Conservation (phyloP, 2,329 filamentous ascomycete genomes). For the Neofusicoccum laricinum region DNA sequence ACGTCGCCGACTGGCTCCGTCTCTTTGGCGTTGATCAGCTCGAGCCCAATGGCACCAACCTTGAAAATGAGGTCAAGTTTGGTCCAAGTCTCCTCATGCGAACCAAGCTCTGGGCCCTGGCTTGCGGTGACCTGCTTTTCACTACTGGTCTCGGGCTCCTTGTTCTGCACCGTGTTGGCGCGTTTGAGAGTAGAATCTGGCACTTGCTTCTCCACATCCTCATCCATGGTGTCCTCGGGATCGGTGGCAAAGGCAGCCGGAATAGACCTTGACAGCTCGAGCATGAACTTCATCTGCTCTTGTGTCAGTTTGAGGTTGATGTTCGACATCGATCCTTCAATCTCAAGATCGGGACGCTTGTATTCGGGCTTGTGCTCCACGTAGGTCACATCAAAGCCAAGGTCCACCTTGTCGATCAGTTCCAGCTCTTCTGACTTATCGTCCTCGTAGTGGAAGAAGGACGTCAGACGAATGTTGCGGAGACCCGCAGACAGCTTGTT, state of each 20-base stretch:
- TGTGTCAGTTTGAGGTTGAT: slow-evolving; percentile 88
- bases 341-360: slow-evolving; percentile 84
- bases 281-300: slow-evolving; percentile 82
- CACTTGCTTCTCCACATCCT: slow-evolving; percentile 73
- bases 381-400: slow-evolving; percentile 89
- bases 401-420: slow-evolving; percentile 94
- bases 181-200: slow-evolving; percentile 54
- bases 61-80: slow-evolving; percentile 91
- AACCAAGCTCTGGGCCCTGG: slow-evolving; percentile 64
- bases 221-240: slow-evolving; percentile 62
- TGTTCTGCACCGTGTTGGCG: slow-evolving; percentile 45
- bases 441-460: slow-evolving; percentile 76
- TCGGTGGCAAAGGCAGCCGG: slow-evolving; percentile 83
- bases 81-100: slow-evolving; percentile 74
- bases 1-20: slow-evolving; percentile 75
- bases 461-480: slow-evolving; percentile 86
- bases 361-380: slow-evolving; percentile 76
- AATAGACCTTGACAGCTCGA: slow-evolving; percentile 84
- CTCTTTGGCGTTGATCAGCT: slow-evolving; percentile 75
- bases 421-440: slow-evolving; percentile 79
- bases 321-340: slow-evolving; percentile 88
- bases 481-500: slow-evolving; percentile 92
- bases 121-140: slow-evolving; percentile 48
- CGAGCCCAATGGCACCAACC: slow-evolving; percentile 81
- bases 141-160: slow-evolving; percentile 30